A percentile compares a stretch with the other conserved stretches of the same genome.
phyloP scores from a whole-genome alignment of 2,329 filamentous ascomycete species.

The Pseudocercospora cruenta region DNA sequence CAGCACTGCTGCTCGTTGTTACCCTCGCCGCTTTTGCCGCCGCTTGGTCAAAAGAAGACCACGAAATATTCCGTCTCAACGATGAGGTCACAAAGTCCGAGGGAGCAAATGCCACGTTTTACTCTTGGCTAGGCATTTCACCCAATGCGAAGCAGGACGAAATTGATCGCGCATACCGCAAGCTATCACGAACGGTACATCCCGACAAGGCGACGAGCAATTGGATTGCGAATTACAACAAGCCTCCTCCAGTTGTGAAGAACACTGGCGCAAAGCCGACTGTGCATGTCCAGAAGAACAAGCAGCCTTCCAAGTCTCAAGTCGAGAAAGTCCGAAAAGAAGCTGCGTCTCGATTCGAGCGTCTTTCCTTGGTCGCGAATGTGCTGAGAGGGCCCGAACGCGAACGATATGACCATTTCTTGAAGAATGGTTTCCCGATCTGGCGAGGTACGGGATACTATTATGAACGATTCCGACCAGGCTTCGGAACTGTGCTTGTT shows the following conservation, averaged over 20 bases:
- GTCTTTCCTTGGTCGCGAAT: conserved; percentile 80
- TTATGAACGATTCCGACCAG: conserved; percentile 90
- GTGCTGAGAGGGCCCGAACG: conserved; percentile 80
- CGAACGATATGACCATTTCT: conserved; percentile 92
- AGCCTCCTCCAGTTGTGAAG: conserved; percentile 47
- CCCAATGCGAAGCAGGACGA: conserved; percentile 78
- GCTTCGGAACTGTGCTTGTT: conserved; percentile 78
- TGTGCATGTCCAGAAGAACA: conserved; percentile 67
- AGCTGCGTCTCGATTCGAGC: conserved; percentile 80
- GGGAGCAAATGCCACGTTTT: conserved; percentile 82
- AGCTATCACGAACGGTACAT: conserved; percentile 79
- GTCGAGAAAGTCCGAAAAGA: conserved; percentile 77
- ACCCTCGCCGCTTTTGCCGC: conserved; percentile 67
- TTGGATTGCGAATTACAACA: conserved; percentile 71
- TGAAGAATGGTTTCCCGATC: conserved; percentile 87
- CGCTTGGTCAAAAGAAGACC: conserved; percentile 93
- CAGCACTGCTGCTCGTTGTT: conserved; percentile 68
- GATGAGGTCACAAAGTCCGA: conserved; percentile 81
- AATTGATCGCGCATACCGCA: conserved; percentile 91
- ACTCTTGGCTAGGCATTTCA: conserved; percentile 82
- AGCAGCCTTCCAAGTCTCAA: conserved; percentile 71
- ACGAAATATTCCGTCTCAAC: conserved; percentile 94
- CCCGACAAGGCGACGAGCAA: conserved; percentile 93
- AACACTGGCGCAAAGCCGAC: conserved; percentile 58
- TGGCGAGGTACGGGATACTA: conserved; percentile 99